phyloP scores from a whole-genome alignment of 2,329 filamentous ascomycete genomes.

The Cytospora piceae region DNA sequence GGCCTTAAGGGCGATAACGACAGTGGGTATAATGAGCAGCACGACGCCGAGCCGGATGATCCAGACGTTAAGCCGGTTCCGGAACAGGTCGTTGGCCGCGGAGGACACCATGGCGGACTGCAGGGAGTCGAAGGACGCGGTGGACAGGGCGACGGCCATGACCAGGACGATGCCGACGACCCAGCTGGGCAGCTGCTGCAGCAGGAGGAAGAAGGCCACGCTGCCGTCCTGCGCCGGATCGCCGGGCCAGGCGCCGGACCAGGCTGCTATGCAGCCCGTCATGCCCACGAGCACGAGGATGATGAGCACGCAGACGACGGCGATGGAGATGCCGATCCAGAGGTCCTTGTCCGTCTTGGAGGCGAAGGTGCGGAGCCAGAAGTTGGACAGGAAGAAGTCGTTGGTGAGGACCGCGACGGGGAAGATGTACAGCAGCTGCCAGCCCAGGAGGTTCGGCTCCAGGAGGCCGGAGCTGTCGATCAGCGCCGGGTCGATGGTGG shows the following conservation, averaged over 20 bases:
- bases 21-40: constrained; percentile 72
- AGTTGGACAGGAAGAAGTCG: constrained; percentile 83
- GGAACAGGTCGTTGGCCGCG: constrained; percentile 82
- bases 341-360: constrained; percentile 79
- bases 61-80: constrained; percentile 78
- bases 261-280: constrained; percentile 75
- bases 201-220: constrained; percentile 74
- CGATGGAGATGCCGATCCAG: constrained; percentile 72
- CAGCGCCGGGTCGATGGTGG: constrained; percentile 69
- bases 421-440: constrained; percentile 85
- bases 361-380: constrained; percentile 84
- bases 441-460: constrained; percentile 72
- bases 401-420: constrained; percentile 81
- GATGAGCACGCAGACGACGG: constrained; percentile 65
- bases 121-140: constrained; percentile 77
- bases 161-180: constrained; percentile 81
- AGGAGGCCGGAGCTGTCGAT: constrained; percentile 71
- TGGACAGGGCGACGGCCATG: constrained; percentile 78
- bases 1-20: constrained; percentile 74
- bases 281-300: constrained; percentile 75
- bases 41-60: constrained; percentile 72
- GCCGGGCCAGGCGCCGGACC: constrained; percentile 74
- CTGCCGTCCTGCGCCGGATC: constrained; percentile 63
- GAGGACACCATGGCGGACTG: constrained; percentile 87
- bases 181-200: constrained; percentile 74